Base-by-base conservation (phyloP, 2,329 filamentous ascomycete genomes). In the Diplodia sapinea region DNA sequence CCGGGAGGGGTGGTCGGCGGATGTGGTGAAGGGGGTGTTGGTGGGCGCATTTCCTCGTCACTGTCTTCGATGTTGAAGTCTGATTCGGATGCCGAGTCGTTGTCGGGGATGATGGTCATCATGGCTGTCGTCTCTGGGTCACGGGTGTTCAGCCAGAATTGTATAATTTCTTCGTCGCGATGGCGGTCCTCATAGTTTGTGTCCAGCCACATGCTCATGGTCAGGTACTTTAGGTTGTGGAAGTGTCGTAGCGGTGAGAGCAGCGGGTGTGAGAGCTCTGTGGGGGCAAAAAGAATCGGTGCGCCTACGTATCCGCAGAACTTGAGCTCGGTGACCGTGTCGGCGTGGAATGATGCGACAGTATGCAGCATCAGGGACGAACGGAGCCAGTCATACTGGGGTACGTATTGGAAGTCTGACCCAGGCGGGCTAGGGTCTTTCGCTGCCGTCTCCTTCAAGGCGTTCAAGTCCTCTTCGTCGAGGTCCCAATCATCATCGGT, bases 251-350 rank as follows among this genome's bases (percentile, higher is more conserved):
- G 75, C 2, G 79, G 73, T 9, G 72, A 70, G 12, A 83, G 75
- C 8, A 83, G 72, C 0, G 78, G 75, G 0, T 70, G 70, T 0
- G 80, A 81, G 56, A 81, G 79, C 0, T 77, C 71, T 0, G 78
- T 79, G 8, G 77, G 74, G 4, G 73, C 55, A 5, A 78, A 79
- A 36, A 83, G 75, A 1, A 81, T 74, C 0, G 81, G 78, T 15
- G 78, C 76, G 47, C 82, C 81, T 61, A 78, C 78, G 71, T 82
- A 83, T 40, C 82, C 82, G 67, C 82, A 83, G 52, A 84, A 79
- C 68, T 83, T 84, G 59, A 84, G 77, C 69, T 83, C 81, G 23
- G 75, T 76, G 15, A 83, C 69, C 1, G 79, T 82, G 9, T 68
- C 69, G 6, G 78, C 76, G 68, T 82, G 79, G 68, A 78, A 77